Base-by-base conservation (phyloP, 75 land plant genomes). In the Selaginella tamariscina region DNA sequence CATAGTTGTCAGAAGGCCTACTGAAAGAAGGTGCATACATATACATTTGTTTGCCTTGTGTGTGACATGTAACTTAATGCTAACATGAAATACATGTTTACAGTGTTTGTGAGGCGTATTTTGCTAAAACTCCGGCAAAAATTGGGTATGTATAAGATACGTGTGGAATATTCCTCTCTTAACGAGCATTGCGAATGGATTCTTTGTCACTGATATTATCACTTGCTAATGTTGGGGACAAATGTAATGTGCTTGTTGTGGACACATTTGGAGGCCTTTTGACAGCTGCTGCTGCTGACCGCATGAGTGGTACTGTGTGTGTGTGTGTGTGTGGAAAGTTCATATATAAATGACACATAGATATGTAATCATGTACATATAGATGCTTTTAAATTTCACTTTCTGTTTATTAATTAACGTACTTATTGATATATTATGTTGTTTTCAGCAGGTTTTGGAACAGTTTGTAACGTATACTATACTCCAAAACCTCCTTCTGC, bases 41-140 rank as follows among this genome's bases (percentile, higher is more conserved):
- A n/a, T n/a, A n/a, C n/a, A n/a, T n/a, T n/a, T n/a, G n/a, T n/a
- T n/a, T n/a, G n/a, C n/a, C n/a, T n/a, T n/a, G n/a, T n/a, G n/a
- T n/a, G n/a, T n/a, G n/a, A n/a, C n/a, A n/a, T n/a, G n/a, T n/a
- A n/a, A n/a, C n/a, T n/a, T n/a, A n/a, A n/a, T n/a, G n/a, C n/a
- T n/a, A n/a, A n/a, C n/a, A n/a, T n/a, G n/a, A n/a, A n/a, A n/a
- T n/a, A n/a, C n/a, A 69, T 29, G 56, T 29, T 57, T 65, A 31
- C 92, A 91, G 98, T 70, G 87, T 94, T 54, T 94, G 96, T 76
- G 98, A 94, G 70, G 84, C 96, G 28, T 94, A 94, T 72, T 89
- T 87, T 72, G 81, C 78, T 72, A 94, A 94, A 62, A 63, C 81
- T 39, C 88, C 98, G n/a, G 68, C 65, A n/a, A 83, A 79, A 73